Evolutionary conservation across 441 rosid species (phyloP).

Genomic region (Euphorbia celastroides): DNA sequence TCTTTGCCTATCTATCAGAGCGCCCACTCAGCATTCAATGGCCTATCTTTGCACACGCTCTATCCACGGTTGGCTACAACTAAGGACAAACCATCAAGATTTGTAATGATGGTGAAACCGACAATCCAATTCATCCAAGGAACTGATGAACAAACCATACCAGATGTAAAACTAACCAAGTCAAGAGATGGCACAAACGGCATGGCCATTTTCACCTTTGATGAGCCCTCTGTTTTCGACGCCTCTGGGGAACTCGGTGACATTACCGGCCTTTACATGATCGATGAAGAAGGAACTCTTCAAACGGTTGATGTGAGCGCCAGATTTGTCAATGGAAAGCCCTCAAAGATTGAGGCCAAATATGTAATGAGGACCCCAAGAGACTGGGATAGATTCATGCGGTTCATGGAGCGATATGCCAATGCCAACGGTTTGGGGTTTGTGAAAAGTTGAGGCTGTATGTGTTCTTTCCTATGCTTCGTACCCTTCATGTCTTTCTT

Average conservation of each 20-base stretch:
- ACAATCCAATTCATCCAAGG: conserved; percentile 84
- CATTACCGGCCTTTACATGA: conserved; percentile 92
- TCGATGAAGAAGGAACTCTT: conserved; percentile 87
- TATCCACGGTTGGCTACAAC: conserved; percentile 14
- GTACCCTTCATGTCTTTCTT: conserved; percentile 4
- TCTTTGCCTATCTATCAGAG: conserved; percentile 33
- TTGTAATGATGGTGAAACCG: conserved; percentile 71
- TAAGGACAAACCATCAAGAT: conserved; percentile 21
- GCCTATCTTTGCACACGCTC: conserved; percentile 35
- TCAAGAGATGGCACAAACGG: conserved; percentile 89
- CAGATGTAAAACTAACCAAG: conserved; percentile 79
- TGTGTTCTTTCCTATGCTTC: conserved; percentile 18
- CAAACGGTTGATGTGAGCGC: conserved; percentile 92
- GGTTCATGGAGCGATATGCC: conserved; percentile 95
- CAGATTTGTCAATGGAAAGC: conserved; percentile 84
- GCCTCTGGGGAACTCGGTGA: conserved; percentile 84
- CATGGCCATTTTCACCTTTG: conserved; percentile 71
- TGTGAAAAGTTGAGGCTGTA: conserved; percentile 60
- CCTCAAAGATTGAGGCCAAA: conserved; percentile 78
- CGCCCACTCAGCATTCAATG: conserved; percentile 38
- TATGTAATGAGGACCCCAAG: conserved; percentile 70
- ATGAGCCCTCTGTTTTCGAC: conserved; percentile 88
- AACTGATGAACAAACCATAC: conserved; percentile 82
- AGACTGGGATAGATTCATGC: conserved; percentile 97
- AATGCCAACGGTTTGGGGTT: conserved; percentile 77